phyloP scores from a whole-genome alignment of 768 basidiomycete genomes.

The Pleurotus tuoliensis region DNA sequence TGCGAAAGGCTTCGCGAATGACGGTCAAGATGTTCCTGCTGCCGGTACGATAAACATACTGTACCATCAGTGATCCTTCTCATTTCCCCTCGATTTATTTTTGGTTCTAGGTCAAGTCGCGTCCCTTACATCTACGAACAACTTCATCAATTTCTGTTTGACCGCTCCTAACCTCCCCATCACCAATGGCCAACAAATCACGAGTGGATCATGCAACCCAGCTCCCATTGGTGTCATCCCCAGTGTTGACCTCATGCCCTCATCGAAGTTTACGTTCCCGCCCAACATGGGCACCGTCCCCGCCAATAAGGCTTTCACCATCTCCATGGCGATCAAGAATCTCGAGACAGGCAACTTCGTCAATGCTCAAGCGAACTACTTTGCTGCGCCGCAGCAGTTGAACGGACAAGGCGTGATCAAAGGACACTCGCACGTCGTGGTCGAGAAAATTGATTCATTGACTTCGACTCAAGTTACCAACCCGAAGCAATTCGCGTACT shows the following conservation, averaged over 20 bases:
- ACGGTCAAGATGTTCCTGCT: constrained; percentile 44
- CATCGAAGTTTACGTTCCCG: constrained; percentile 44
- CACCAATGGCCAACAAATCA: constrained; percentile 52
- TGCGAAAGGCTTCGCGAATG: constrained; percentile 38
- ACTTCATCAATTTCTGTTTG: constrained; percentile 58
- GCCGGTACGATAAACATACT: constrained; percentile 19
- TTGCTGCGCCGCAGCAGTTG: constrained; percentile 53
- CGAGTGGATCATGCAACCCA: constrained; percentile 57
- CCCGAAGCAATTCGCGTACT: constrained; percentile 54
- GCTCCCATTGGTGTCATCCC: constrained; percentile 55
- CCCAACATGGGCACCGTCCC: constrained; percentile 40
- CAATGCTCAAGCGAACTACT: constrained; percentile 51
- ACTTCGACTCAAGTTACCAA: constrained; percentile 43
- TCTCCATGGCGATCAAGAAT: constrained; percentile 42
- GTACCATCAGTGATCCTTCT: background rate
- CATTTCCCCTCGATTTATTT: background rate
- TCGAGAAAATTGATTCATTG: constrained; percentile 43
- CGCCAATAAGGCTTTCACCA: constrained; percentile 45
- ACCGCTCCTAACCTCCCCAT: constrained; percentile 41
- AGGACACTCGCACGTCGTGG: constrained; percentile 58
- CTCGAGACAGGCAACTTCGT: constrained; percentile 52
- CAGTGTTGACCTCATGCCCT: constrained; percentile 41
- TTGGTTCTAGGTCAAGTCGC: constrained; percentile 38
- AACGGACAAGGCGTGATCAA: constrained; percentile 47
- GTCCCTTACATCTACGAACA: constrained; percentile 53